A percentile compares a stretch with the other conserved stretches of the same genome.
phyloP scores from a whole-genome alignment of 306 rosid genomes.

The Rosa multiflora region DNA sequence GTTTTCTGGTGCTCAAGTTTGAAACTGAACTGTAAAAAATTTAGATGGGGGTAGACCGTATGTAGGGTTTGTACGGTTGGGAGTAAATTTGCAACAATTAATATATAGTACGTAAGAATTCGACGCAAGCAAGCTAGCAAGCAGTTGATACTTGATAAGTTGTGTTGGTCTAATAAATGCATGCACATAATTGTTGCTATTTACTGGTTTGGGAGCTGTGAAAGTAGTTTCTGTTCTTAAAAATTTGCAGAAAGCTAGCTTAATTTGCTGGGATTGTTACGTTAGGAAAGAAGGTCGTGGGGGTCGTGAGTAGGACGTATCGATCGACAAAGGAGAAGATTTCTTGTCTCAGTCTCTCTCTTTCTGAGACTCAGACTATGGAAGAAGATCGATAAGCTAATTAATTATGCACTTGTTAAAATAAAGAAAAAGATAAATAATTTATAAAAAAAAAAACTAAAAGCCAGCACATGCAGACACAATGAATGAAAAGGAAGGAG shows the following conservation, averaged over 20 bases:
- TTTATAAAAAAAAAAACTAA: not conserved
- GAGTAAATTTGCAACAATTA: not conserved
- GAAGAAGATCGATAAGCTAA: not conserved
- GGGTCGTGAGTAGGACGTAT: slow-evolving; percentile 96
- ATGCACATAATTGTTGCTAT: not conserved
- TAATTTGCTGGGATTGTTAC: not conserved
- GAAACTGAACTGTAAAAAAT: slow-evolving; percentile 15
- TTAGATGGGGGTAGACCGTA: slow-evolving; percentile 17
- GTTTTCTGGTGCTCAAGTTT: slow-evolving; percentile 4
- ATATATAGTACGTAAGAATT: no score
- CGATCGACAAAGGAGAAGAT: slow-evolving; percentile 76
- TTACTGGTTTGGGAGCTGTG: not conserved
- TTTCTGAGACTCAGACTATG: slow-evolving; percentile 11
- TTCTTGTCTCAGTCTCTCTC: slow-evolving; percentile 35
- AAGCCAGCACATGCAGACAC: slow-evolving; percentile 2
- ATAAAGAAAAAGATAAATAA: not conserved
- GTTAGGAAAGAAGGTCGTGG: slow-evolving; percentile 41
- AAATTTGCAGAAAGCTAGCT: slow-evolving; percentile 1
- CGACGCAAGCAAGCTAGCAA: no score
- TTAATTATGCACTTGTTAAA: not conserved
- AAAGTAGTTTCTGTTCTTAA: not conserved
- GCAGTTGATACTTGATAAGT: not conserved
- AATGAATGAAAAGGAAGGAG: not conserved
- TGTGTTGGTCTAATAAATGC: slow-evolving; percentile 10
- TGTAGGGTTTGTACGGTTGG: not conserved